phyloP scores from a whole-genome alignment of 2,329 filamentous ascomycete species.

The Neopestalotiopsis clavispora region DNA sequence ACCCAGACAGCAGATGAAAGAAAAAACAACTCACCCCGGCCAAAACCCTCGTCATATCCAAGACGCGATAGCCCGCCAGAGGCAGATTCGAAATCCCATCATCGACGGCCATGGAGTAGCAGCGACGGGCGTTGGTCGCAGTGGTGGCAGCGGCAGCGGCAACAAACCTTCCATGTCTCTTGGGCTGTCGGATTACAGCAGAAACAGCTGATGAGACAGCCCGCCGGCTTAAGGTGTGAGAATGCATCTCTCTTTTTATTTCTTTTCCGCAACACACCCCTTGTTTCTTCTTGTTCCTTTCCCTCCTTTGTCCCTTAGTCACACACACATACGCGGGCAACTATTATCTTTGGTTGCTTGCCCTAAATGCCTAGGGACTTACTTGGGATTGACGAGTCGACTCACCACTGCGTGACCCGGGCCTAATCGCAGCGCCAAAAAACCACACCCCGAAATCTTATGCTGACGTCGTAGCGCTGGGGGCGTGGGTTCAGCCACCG shows the following conservation, averaged over 20 bases:
- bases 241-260: conserved; percentile 7
- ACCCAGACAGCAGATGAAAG: conserved; percentile 14
- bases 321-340: neutral
- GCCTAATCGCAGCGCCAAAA: neutral
- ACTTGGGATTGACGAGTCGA: neutral
- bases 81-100: conserved; percentile 53
- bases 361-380: neutral
- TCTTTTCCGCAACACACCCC: neutral
- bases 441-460: neutral
- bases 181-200: neutral
- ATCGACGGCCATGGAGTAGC: conserved; percentile 35
- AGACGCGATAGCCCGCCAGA: conserved; percentile 82
- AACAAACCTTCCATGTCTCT: conserved; percentile 11
- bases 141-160: conserved; percentile 1
- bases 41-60: conserved; percentile 96
- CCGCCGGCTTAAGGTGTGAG: conserved; percentile 5
- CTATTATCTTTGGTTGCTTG: too few relatives aligned
- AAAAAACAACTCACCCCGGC: conserved; percentile 73
- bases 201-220: conserved; percentile 11
- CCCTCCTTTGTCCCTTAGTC: neutral
- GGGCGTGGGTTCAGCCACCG: conserved; percentile 3
- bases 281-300: neutral
- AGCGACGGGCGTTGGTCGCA: conserved; percentile 4
- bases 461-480: conserved; percentile 10
- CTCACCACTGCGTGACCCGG: neutral